Conservation (phyloP, 305 asterid species). For the Fraxinus sp. region DNA sequence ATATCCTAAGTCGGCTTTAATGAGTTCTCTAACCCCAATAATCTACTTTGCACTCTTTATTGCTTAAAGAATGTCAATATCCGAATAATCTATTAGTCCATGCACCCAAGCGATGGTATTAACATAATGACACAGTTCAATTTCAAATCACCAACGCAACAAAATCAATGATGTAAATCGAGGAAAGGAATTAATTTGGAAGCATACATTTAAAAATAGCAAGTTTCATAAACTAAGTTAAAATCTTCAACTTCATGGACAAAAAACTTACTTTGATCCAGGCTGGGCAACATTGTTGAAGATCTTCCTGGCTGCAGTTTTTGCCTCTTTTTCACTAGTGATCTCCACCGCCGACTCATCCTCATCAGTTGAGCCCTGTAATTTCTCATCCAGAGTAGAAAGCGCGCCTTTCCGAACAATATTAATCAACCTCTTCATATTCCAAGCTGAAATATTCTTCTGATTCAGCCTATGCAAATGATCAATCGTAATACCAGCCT, state of each 20-base stretch:
- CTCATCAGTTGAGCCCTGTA: conserved; percentile 47
- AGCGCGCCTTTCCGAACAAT: conserved; percentile 62
- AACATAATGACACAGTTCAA: neutral
- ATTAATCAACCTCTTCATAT: conserved; percentile 80
- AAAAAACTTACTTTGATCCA: conserved; percentile 52
- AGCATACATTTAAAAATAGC: neutral
- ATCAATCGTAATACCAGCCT: conserved; percentile 57
- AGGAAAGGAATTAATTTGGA: neutral
- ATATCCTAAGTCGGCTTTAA: neutral
- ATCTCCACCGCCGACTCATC: conserved; percentile 68
- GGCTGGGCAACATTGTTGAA: conserved; percentile 70
- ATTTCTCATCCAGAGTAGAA: conserved; percentile 68
- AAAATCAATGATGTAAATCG: neutral
- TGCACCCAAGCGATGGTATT: neutral
- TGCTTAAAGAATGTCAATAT: neutral
- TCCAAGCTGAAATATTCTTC: conserved; percentile 86
- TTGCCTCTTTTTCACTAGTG: conserved; percentile 71
- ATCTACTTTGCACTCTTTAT: neutral
- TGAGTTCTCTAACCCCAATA: neutral
- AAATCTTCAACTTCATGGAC: neutral
- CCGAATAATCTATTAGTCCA: neutral
- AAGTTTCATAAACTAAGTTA: neutral
- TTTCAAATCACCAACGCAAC: neutral
- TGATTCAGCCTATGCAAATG: conserved; percentile 81
- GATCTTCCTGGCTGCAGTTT: conserved; percentile 73